Conservation (phyloP, 257 asterid species). For the Nicotiana tabacum region DNA sequence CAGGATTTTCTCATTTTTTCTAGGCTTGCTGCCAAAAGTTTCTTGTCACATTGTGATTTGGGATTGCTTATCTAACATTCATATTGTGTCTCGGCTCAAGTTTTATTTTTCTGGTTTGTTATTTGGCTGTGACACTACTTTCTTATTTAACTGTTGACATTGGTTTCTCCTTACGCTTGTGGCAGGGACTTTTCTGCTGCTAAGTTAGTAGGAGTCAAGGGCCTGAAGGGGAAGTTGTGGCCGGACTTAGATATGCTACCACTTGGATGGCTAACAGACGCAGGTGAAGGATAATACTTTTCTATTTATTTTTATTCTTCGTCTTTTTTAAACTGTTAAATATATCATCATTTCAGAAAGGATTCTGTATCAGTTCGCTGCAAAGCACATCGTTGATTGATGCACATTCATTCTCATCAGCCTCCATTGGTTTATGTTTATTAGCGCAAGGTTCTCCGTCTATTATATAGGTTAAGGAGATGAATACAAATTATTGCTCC, state of each 20-base stretch:
- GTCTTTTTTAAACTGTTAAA: background rate
- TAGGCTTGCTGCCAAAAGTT: background rate
- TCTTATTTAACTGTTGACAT: background rate
- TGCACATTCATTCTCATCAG: background rate
- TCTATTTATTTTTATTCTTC: background rate
- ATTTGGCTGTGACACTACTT: background rate
- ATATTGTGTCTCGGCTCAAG: background rate
- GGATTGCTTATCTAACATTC: background rate
- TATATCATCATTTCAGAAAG: background rate
- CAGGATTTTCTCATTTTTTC: background rate
- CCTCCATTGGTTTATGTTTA: background rate
- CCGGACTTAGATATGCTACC: constrained; percentile 99
- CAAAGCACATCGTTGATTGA: background rate
- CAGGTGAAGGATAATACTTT: constrained; percentile 35
- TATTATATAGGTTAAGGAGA: background rate
- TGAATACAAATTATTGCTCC: background rate
- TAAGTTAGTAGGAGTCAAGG: constrained; percentile 67
- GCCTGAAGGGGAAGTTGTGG: constrained; percentile 86
- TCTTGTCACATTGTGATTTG: background rate
- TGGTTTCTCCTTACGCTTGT: background rate
- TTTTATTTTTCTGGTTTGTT: constrained; percentile 9
- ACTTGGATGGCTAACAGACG: constrained; percentile 80
- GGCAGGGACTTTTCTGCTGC: constrained; percentile 76
- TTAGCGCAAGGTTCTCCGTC: background rate
- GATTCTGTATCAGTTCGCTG: background rate